Percentiles rank a stretch among this genome's conserved stretches.
These are phyloP conservation scores for Fusarium luffae DNA, from an alignment of 2,329 filamentous ascomycete genomes.

Conservation along the genomic window DNA sequence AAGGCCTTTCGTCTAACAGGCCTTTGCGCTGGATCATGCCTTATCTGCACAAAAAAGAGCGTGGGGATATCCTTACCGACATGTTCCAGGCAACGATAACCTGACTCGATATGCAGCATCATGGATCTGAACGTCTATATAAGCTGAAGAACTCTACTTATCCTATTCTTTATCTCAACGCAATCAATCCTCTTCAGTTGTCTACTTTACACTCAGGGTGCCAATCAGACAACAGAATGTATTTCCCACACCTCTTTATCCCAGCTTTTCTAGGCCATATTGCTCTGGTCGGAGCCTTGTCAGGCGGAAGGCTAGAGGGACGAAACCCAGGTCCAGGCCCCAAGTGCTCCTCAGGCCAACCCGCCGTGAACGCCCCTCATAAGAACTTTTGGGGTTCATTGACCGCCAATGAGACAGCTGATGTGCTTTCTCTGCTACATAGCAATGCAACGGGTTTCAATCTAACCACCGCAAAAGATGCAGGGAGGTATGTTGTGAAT, in stretches of 20 bases:
- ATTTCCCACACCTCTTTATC: background rate
- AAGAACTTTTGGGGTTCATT: conserved; percentile 14
- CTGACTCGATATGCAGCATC: background rate
- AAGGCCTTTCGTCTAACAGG: background rate
- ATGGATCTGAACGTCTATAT: background rate
- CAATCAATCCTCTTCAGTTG: background rate
- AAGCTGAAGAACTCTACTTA: background rate
- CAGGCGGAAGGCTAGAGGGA: background rate
- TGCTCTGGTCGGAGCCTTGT: background rate
- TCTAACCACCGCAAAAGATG: background rate
- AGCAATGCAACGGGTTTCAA: background rate
- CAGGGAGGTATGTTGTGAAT: background rate
- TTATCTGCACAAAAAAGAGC: background rate
- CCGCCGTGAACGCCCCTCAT: background rate
- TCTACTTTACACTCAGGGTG: background rate
- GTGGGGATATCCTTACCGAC: background rate
- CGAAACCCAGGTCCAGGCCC: background rate
- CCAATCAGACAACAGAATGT: background rate
- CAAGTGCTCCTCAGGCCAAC: background rate
- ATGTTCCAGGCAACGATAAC: background rate
- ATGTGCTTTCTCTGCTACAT: conserved; percentile 1
- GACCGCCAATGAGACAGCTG: background rate
- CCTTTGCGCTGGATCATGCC: background rate
- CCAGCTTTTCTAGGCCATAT: background rate
- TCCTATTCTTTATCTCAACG: background rate